Base-by-base conservation (phyloP, 768 basidiomycete species). In the Kwoniella dejecticola region DNA sequence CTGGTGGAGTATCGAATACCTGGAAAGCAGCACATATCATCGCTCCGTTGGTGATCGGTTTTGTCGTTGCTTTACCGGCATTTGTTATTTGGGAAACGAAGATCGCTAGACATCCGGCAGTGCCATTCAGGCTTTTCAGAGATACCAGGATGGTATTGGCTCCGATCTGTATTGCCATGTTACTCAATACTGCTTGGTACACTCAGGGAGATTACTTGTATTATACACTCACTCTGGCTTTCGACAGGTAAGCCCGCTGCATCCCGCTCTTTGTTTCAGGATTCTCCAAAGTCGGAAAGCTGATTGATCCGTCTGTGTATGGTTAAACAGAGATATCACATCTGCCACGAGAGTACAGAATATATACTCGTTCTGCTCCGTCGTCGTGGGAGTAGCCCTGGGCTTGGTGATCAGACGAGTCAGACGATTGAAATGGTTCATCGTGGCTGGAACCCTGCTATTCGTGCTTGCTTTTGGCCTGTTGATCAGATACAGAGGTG, bases 131-230 rank as follows among this genome's bases (percentile, higher is more conserved):
- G 42, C 57, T 78, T 3, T 63, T 78, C 38, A 68, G 62, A 17
- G 68, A 77, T 46, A 31, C 27, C 33, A 50, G 77, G 31, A 71
- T 68, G 26, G 69, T 80, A 33, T 47, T 74, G 13, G 72, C 70
- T 55, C 68, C 72, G 15, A 63, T 79, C 48, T 63, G 56, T n/a
- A 70, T 78, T 45, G 77, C 77, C 1, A 36, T 61, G 30, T 49
- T 69, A 41, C 64, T 79, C 26, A 75, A 76, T 63, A 63, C 63
- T n/a, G 67, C 72, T 41, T 71, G 72, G 69, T 74, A 74, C 61
- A 67, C 66, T 30, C 76, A 76, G 48, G 72, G 69, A 24, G 71
- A 66, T 46, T 77, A 71, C 71, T 63, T 77, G 23, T 78, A 79
- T 61, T 57, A 69, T 15, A 67, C 72, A 19, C 60, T 77, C 23